Conservation (phyloP, 2,329 filamentous ascomycete genomes). For the Dactylellina parvicollis region DNA sequence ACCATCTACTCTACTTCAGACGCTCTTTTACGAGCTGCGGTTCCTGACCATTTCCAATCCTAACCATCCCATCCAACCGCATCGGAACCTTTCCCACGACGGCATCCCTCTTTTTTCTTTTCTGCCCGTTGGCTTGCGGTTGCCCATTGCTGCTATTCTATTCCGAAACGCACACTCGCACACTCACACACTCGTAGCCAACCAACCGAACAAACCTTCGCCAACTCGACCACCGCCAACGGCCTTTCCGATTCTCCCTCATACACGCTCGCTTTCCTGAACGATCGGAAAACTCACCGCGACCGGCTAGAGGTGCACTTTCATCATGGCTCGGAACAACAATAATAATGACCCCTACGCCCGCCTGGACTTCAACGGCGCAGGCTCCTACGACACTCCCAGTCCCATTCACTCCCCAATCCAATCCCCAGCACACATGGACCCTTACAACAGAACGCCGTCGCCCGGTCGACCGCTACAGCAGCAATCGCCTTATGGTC, state of each 20-base stretch:
- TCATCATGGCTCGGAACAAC: conserved; percentile 44
- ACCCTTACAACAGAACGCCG: conserved; percentile 48
- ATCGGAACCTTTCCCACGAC: conserved; percentile 6
- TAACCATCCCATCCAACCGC: conserved; percentile 11
- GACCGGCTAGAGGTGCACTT: conserved; percentile 4
- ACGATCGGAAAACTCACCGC: conserved; percentile 11
- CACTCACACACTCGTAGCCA: neutral
- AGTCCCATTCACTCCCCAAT: conserved; percentile 33
- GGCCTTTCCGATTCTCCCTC: conserved; percentile 23
- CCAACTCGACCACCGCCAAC: conserved; percentile 3
- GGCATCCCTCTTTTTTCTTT: neutral
- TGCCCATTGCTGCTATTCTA: too few species aligned
- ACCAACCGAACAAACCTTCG: neutral
- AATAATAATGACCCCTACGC: conserved; percentile 56
- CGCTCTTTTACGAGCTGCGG: neutral
- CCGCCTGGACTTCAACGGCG: conserved; percentile 57
- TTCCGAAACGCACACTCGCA: conserved; percentile 1
- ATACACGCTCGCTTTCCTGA: conserved; percentile 48
- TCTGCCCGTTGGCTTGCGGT: conserved; percentile 9
- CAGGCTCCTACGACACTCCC: conserved; percentile 48
- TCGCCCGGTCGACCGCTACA: conserved; percentile 52
- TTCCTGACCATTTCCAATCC: conserved; percentile 12
- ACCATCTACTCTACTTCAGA: conserved; percentile 15
- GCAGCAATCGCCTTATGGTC: conserved; percentile 29
- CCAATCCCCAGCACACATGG: conserved; percentile 34